Percentiles rank a stretch among this genome's conserved stretches.
Conservation (phyloP, 176 grass and related monocot genomes). For the Oryza punctata region DNA sequence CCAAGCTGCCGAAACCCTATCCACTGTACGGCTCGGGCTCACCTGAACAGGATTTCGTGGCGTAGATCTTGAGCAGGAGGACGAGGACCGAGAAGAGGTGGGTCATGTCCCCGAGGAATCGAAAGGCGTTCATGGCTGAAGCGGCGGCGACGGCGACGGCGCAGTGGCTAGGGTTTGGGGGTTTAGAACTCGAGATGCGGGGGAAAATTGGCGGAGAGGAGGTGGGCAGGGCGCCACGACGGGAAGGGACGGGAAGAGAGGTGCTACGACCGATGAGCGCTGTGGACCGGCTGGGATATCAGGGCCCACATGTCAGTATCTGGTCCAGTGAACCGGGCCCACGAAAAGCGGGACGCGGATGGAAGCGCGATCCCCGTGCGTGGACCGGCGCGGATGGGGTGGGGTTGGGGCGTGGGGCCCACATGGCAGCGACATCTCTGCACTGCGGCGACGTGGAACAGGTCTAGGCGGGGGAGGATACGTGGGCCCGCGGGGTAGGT, state of each 20-base stretch:
- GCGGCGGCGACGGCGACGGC: slow-evolving; percentile 28
- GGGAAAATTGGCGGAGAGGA: slow-evolving; percentile 39
- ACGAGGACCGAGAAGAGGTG: slow-evolving; percentile 95
- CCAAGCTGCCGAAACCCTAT: slow-evolving; percentile 10
- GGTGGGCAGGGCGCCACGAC: slow-evolving; percentile 4
- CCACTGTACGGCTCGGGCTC: not conserved
- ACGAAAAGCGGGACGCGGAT: not conserved
- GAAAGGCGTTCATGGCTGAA: slow-evolving; percentile 80
- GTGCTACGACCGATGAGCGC: not conserved
- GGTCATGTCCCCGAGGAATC: slow-evolving; percentile 94
- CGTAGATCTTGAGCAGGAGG: slow-evolving; percentile 99
- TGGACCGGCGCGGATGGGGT: not conserved
- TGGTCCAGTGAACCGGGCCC: not conserved
- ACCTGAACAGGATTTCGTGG: slow-evolving; percentile 97
- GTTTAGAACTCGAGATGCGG: slow-evolving; percentile 41
- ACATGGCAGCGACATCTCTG: not conserved
- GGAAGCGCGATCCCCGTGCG: not conserved
- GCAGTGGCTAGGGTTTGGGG: slow-evolving; percentile 44
- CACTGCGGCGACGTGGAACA: not conserved
- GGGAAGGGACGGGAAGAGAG: slow-evolving; percentile 14
- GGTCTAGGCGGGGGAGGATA: not conserved
- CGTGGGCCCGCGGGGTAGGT: not conserved
- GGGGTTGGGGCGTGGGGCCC: not conserved
- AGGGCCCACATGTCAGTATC: not conserved
- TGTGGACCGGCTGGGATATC: not conserved